Base-by-base conservation (phyloP, 1,284 basidiomycete species). In the Somion occarium region DNA sequence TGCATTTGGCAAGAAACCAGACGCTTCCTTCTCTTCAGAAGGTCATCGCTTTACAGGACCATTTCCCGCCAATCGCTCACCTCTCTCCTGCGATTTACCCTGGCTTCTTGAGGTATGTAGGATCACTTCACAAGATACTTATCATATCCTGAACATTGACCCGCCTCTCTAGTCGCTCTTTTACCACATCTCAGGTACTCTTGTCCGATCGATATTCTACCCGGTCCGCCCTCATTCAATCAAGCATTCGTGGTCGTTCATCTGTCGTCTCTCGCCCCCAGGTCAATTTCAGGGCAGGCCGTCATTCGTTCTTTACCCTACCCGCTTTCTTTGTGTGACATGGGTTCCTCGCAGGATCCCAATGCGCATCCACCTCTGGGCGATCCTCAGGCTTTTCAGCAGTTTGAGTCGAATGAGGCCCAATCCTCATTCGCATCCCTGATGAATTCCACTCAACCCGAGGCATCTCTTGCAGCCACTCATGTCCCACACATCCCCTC, bases 401-500 rank as follows among this genome's bases (percentile, higher is more conserved):
- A 58, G 30, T 67, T 61, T 51, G 53, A 60, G 46, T 43, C 54
- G 11, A 38, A 52, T 30, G 63, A 64, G 46, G 24, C 52, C 46
- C 26, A 50, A 15, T 20, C 57, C 25, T 52, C 59, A 22, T 67
- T 64, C 57, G 34, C 59, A 23, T 44, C 61, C 30, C 53, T 64
- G 48, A 50, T 43, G 42, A 22, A 3, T 22, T 43, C 42, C 5
- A 22, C 38, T 43, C 39, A 22, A 47, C 46, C 61, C 27, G 67
- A 69, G 52, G 49, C 62, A 5, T 48, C 61, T 18, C 56, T 64
- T 46, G 46, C 61, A 45, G 53, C 53, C 23, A 56, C 51, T 44
- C 49, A 63, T 48, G 53, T 60, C 34, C 45, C 51, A 13, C 65
- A 62, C 64, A 67, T 63, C 64, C 70, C 61, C 5, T 44, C 56